Conservation (phyloP, 108 stramenopile species). For the Fragilaria radians region DNA sequence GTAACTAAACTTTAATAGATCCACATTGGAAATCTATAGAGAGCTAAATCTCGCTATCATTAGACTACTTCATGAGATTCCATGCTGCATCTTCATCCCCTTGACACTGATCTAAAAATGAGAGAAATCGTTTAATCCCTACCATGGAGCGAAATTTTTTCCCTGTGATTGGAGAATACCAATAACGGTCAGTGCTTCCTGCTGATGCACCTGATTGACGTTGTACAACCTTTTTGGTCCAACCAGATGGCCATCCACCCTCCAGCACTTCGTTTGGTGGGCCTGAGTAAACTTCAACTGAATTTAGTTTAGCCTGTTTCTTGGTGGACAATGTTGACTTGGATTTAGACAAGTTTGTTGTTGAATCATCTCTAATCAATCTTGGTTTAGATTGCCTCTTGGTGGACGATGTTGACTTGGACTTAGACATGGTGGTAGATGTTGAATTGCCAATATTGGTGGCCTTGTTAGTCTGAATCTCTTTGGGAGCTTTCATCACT, state of each 20-base stretch:
- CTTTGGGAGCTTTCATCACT: too few relatives aligned
- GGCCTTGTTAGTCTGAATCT: too few relatives aligned
- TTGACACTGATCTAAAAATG: not conserved
- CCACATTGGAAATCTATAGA: too few relatives aligned
- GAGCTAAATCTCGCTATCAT: too few relatives aligned
- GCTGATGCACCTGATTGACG: constrained; percentile 32
- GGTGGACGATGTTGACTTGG: too few relatives aligned
- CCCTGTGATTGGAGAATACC: constrained; percentile 32
- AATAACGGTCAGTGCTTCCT: constrained; percentile 36
- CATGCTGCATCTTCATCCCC: constrained; percentile 9
- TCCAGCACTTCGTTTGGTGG: not conserved
- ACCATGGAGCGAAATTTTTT: constrained; percentile 33
- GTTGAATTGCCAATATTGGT: too few relatives aligned
- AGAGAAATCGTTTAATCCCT: constrained; percentile 18
- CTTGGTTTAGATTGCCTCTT: too few relatives aligned
- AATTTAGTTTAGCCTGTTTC: not conserved
- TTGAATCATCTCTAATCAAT: too few relatives aligned
- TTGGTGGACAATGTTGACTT: not conserved
- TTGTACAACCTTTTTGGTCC: constrained; percentile 31
- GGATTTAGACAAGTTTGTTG: not conserved
- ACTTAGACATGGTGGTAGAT: too few relatives aligned
- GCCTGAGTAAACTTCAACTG: constrained; percentile 1
- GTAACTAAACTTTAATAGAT: too few relatives aligned
- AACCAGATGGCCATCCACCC: constrained; percentile 35
- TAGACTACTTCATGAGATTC: not conserved